A percentile compares a stretch with the other conserved stretches of the same genome.
These are phyloP conservation scores for Malassezia pachydermatis DNA, from an alignment of 1,284 basidiomycete species.

Conservation along the genomic window DNA sequence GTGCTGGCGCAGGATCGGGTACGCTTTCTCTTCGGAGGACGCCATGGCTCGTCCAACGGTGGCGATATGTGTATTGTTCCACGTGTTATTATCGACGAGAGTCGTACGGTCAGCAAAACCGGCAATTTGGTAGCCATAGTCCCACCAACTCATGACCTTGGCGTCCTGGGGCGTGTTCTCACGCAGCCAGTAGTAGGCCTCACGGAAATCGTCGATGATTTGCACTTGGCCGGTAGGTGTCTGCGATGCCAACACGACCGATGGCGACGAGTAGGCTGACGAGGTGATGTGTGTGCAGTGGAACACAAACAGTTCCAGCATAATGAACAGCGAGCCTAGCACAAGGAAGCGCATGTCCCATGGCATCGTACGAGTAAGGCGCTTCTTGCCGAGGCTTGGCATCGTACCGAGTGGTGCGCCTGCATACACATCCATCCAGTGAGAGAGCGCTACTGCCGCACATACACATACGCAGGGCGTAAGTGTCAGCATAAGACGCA, in stretches of 20 bases:
- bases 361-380: slow-evolving; percentile 59
- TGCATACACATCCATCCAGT: slow-evolving; percentile 78
- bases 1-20: slow-evolving; percentile 90
- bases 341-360: slow-evolving; percentile 72
- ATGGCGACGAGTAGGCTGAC: slow-evolving; percentile 90
- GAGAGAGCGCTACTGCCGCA: slow-evolving; percentile 80
- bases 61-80: slow-evolving; percentile 73
- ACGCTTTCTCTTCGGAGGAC: slow-evolving; percentile 81
- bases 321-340: slow-evolving; percentile 63
- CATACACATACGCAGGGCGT: slow-evolving; percentile 85
- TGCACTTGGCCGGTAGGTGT: slow-evolving; percentile 76
- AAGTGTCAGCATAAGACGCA: slow-evolving; percentile 82
- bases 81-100: slow-evolving; percentile 97
- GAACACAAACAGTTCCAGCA: slow-evolving; percentile 66
- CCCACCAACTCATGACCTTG: slow-evolving; percentile 99
- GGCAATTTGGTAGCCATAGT: slow-evolving; percentile 98
- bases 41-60: slow-evolving; percentile 64
- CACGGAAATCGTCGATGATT: slow-evolving; percentile 98
- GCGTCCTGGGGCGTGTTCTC: slow-evolving; percentile 86
- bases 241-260: slow-evolving; percentile 78
- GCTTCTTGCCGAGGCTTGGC: background rate
- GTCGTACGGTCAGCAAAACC: slow-evolving; percentile 97
- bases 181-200: slow-evolving; percentile 98
- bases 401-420: slow-evolving; percentile 40
- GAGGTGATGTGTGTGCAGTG: slow-evolving; percentile 97